Percentiles rank a stretch among this genome's conserved stretches.
Conservation (phyloP, 2,329 filamentous ascomycete genomes). For the Trichoderma koningiopsis region DNA sequence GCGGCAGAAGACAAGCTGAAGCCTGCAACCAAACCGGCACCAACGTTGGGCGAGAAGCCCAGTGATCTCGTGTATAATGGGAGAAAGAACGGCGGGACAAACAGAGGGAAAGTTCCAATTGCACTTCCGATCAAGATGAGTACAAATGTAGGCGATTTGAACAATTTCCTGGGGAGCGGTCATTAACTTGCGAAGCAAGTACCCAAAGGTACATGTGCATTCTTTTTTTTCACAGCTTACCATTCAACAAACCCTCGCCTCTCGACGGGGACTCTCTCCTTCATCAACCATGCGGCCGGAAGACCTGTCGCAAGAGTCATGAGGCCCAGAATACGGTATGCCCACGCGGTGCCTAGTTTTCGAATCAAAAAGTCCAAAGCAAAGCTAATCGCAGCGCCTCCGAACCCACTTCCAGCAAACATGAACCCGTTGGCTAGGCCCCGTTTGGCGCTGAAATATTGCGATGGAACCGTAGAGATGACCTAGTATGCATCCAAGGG, state of each 20-base stretch:
- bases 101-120: slow-evolving; percentile 60
- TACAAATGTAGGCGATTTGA: slow-evolving; percentile 53
- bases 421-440: slow-evolving; percentile 55
- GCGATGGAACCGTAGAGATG: slow-evolving; percentile 48
- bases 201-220: neutral
- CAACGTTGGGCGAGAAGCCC: slow-evolving; percentile 50
- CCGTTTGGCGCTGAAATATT: slow-evolving; percentile 53
- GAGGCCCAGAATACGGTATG: slow-evolving; percentile 56
- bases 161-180: slow-evolving; percentile 45
- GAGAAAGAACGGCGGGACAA: slow-evolving; percentile 62
- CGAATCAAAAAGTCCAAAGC: slow-evolving; percentile 47
- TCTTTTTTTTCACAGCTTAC: neutral
- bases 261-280: slow-evolving; percentile 44
- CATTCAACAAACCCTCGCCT: slow-evolving; percentile 44
- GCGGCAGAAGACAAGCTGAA: slow-evolving; percentile 61
- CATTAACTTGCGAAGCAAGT: neutral
- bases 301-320: slow-evolving; percentile 52
- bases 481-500: slow-evolving; percentile 34
- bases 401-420: slow-evolving; percentile 52
- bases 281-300: slow-evolving; percentile 54
- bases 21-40: slow-evolving; percentile 58
- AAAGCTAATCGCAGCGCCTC: slow-evolving; percentile 51
- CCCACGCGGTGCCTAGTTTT: slow-evolving; percentile 47
- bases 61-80: slow-evolving; percentile 56
- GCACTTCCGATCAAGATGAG: slow-evolving; percentile 54